phyloP scores from a whole-genome alignment of 2,329 filamentous ascomycete species.

The Dactylella cylindrospora region DNA sequence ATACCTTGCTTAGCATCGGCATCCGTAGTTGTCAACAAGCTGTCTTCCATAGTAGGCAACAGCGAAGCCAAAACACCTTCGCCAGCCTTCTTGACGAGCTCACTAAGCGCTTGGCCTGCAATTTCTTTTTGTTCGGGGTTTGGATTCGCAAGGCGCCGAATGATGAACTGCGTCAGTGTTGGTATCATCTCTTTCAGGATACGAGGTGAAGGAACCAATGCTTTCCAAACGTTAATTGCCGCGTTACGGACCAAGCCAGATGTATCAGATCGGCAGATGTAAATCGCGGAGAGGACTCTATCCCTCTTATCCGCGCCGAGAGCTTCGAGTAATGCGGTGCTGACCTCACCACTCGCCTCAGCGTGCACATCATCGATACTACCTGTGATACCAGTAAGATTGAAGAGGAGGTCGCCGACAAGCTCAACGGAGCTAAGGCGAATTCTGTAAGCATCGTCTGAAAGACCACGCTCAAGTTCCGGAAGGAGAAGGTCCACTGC shows the following conservation, averaged over 20 bases:
- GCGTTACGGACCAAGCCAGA: constrained; percentile 85
- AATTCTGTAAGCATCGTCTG: constrained; percentile 97
- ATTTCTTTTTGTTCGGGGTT: constrained; percentile 99
- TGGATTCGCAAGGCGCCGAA: constrained; percentile 86
- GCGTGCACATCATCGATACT: constrained; percentile 67
- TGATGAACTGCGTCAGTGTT: constrained; percentile 90
- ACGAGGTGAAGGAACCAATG: constrained; percentile 83
- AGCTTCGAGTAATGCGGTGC: constrained; percentile 87
- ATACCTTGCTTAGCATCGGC: constrained; percentile 95
- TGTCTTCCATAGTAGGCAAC: constrained; percentile 87
- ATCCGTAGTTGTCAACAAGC: constrained; percentile 82
- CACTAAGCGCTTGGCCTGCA: constrained; percentile 92
- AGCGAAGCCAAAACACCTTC: constrained; percentile 87
- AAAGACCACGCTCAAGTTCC: constrained; percentile 90
- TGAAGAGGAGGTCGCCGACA: constrained; percentile 95
- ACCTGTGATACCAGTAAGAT: constrained; percentile 88
- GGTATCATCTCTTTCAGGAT: constrained; percentile 94
- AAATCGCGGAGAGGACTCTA: constrained; percentile 93
- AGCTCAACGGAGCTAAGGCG: constrained; percentile 97
- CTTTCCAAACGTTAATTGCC: constrained; percentile 94
- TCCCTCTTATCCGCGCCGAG: constrained; percentile 95
- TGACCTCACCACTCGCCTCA: constrained; percentile 75
- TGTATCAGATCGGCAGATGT: constrained; percentile 96
- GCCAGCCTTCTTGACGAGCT: constrained; percentile 94
- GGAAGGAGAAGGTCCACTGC: constrained; percentile 92